Evolutionary conservation across 495 filamentous ascomycete genomes (phyloP).

Genomic region (Aspergillus sparsus): DNA sequence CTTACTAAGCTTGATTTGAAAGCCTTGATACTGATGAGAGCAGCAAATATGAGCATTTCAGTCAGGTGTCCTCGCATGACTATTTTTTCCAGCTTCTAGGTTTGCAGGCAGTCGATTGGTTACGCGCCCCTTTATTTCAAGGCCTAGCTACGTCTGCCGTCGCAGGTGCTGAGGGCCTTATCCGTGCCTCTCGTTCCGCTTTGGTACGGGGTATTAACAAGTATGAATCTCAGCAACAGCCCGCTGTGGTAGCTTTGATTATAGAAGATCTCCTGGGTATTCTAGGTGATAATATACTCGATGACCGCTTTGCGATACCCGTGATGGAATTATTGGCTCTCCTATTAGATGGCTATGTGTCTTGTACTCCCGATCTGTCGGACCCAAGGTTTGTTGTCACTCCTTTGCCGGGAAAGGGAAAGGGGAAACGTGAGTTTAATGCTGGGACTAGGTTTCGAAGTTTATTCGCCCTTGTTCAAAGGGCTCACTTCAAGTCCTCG

Average conservation of each 20-base stretch:
- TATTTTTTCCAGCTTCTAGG: conserved; percentile 49
- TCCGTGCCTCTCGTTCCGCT: conserved; percentile 71
- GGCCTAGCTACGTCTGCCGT: conserved; percentile 83
- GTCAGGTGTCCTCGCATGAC: conserved; percentile 42
- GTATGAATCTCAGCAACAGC: conserved; percentile 40
- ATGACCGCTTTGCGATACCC: conserved; percentile 74
- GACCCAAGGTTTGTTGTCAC: conserved; percentile 27
- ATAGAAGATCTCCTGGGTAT: conserved; percentile 45
- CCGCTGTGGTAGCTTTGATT: conserved; percentile 34
- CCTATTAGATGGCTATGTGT: conserved; percentile 57
- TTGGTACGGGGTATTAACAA: conserved; percentile 51
- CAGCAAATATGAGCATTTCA: conserved; percentile 49
- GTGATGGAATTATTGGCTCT: conserved; percentile 74
- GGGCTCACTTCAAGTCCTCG: conserved; percentile 76
- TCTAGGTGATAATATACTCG: conserved; percentile 47
- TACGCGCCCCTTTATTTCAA: conserved; percentile 57
- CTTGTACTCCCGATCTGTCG: conserved; percentile 16
- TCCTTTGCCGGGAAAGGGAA: neutral
- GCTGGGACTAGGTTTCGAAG: conserved; percentile 47
- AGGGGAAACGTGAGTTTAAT: neutral
- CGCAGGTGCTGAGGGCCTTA: conserved; percentile 77
- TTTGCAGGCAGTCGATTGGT: conserved; percentile 38
- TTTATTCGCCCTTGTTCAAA: conserved; percentile 69
- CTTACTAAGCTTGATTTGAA: neutral
- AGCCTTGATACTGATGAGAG: conserved; percentile 22